phyloP scores from a whole-genome alignment of 1,139 yeast genomes.

The Williopsis jadinii region DNA sequence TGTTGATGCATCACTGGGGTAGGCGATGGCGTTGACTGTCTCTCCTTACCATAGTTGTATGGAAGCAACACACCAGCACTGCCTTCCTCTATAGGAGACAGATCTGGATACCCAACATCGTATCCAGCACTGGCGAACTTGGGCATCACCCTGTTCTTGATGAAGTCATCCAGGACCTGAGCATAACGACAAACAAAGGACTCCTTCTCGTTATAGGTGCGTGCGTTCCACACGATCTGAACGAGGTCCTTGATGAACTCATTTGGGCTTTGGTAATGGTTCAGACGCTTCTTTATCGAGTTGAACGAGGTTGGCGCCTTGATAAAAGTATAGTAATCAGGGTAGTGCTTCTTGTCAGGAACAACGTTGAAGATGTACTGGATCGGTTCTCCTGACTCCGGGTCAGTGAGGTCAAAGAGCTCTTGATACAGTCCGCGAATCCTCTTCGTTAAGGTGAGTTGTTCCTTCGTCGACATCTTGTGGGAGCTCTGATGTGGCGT shows the following conservation, averaged over 20 bases:
- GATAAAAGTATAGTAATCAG: constrained; percentile 65
- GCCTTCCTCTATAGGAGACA: constrained; percentile 49
- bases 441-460: constrained; percentile 27
- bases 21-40: constrained; percentile 20
- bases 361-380: constrained; percentile 36
- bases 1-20: constrained; percentile 9
- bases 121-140: constrained; percentile 32
- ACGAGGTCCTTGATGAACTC: constrained; percentile 72
- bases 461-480: too few relatives aligned
- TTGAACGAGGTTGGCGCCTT: constrained; percentile 68
- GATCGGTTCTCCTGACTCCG: constrained; percentile 22
- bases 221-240: constrained; percentile 86
- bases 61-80: constrained; percentile 28
- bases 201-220: constrained; percentile 67
- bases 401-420: constrained; percentile 39
- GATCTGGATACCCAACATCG: constrained; percentile 53
- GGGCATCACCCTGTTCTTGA: constrained; percentile 51
- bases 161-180: constrained; percentile 53
- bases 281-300: constrained; percentile 49
- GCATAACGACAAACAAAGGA: constrained; percentile 71
- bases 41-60: constrained; percentile 9
- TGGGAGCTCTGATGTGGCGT: too few relatives aligned
- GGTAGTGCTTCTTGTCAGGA: constrained; percentile 50
- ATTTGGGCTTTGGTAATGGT: constrained; percentile 51
- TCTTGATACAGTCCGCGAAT: constrained; percentile 35